phyloP scores from a whole-genome alignment of 495 filamentous ascomycete species.

The Venustampulla echinocandica region DNA sequence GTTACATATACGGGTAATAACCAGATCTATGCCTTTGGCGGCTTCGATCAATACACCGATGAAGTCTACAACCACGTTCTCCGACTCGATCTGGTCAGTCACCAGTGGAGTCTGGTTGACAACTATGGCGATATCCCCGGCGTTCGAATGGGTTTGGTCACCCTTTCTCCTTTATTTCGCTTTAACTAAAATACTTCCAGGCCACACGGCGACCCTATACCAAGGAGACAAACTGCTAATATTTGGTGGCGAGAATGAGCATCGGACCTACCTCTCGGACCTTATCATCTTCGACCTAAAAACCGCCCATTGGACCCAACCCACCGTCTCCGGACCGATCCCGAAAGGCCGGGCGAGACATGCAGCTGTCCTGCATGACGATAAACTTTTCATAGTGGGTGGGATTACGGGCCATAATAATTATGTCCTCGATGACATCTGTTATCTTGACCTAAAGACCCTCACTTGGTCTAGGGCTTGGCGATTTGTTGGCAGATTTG shows the following conservation, averaged over 20 bases:
- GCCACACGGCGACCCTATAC: constrained; percentile 92
- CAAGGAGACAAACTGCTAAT: constrained; percentile 89
- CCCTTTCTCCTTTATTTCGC: background rate
- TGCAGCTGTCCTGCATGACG: constrained; percentile 88
- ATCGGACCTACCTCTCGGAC: constrained; percentile 88
- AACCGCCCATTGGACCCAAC: constrained; percentile 89
- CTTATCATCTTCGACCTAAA: constrained; percentile 92
- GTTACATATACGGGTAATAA: constrained; percentile 95
- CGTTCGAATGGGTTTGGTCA: constrained; percentile 80
- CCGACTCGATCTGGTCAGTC: constrained; percentile 69
- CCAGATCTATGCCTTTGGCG: constrained; percentile 94
- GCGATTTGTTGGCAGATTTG: constrained; percentile 88
- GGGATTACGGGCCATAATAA: constrained; percentile 83
- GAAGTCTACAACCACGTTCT: constrained; percentile 99
- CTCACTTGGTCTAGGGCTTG: constrained; percentile 96
- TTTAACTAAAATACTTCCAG: constrained; percentile 35
- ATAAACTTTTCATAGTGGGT: constrained; percentile 90
- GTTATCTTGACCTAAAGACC: constrained; percentile 91
- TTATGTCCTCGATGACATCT: constrained; percentile 86
- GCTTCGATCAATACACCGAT: constrained; percentile 98
- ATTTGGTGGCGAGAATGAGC: constrained; percentile 96
- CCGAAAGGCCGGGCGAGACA: constrained; percentile 87
- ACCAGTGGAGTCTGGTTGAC: constrained; percentile 92
- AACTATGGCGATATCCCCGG: constrained; percentile 98
- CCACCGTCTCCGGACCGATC: constrained; percentile 69